These are phyloP conservation scores for Leishmania lainsoni DNA, from an alignment of 208 protist genomes.

Conservation along the genomic window DNA sequence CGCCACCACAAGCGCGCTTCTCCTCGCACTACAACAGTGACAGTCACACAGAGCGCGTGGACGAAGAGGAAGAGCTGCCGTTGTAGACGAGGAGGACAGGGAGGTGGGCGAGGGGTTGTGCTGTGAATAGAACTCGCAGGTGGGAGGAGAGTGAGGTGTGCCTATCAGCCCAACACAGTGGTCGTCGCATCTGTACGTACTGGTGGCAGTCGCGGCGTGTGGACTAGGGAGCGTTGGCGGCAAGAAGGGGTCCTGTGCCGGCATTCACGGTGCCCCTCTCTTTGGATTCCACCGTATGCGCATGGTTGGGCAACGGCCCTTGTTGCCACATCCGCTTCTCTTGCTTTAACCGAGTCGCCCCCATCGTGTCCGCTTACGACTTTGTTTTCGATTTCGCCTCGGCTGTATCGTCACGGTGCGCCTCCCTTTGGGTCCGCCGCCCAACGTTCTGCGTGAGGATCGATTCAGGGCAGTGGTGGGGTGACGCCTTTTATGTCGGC, in stretches of 20 bases:
- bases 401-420: not conserved
- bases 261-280: not conserved
- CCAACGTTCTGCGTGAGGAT: not conserved
- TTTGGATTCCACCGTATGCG: not conserved
- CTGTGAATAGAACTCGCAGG: not conserved
- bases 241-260: not conserved
- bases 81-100: constrained; percentile 8
- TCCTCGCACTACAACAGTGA: constrained; percentile 21
- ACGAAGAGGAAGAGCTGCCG: constrained; percentile 51
- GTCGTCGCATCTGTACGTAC: not conserved
- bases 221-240: not conserved
- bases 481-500: not conserved
- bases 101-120: not conserved
- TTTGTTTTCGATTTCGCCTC: not conserved
- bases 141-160: not conserved
- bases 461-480: not conserved
- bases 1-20: not conserved
- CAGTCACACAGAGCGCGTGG: constrained; percentile 17
- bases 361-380: not conserved
- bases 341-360: not conserved
- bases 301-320: not conserved
- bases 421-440: not conserved
- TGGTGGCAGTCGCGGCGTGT: not conserved
- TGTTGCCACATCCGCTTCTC: not conserved
- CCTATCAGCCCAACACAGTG: not conserved